Percentiles rank a stretch among this genome's conserved stretches.
These are phyloP conservation scores for Voacanga thouarsii DNA, from an alignment of 257 asterid species.

Conservation along the genomic window DNA sequence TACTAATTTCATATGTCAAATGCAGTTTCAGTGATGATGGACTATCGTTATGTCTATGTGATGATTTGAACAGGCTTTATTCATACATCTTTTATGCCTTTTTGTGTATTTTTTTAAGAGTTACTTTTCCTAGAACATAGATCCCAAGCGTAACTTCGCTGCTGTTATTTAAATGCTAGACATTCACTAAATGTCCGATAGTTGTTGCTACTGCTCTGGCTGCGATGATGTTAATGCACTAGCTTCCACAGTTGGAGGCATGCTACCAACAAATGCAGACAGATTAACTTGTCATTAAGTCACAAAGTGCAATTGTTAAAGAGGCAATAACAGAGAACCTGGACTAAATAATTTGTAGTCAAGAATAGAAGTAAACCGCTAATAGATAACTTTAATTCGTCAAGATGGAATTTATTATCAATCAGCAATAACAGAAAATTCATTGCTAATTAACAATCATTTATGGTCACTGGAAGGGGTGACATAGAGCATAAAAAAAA, in stretches of 20 bases:
- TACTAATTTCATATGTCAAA: too few relatives aligned
- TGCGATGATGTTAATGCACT: slow-evolving; percentile 26
- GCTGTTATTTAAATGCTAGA: too few relatives aligned
- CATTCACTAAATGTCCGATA: too few relatives aligned
- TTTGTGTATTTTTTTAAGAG: too few relatives aligned
- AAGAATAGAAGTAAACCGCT: neutral
- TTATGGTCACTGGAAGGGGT: neutral
- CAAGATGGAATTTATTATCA: neutral
- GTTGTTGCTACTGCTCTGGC: slow-evolving; percentile 27
- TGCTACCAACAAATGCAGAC: slow-evolving; percentile 39
- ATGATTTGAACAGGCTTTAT: too few relatives aligned
- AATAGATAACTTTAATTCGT: neutral
- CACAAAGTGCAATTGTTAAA: neutral
- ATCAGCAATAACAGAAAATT: neutral
- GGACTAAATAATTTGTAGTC: neutral
- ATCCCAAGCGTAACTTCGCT: too few relatives aligned
- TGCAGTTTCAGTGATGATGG: too few relatives aligned
- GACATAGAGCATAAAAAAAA: neutral
- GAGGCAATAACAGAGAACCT: slow-evolving; percentile 1
- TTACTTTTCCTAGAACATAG: too few relatives aligned
- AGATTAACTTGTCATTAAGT: slow-evolving; percentile 39
- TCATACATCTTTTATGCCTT: too few relatives aligned
- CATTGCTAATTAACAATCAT: neutral
- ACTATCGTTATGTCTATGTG: too few relatives aligned
- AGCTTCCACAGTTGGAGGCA: neutral